Evolutionary conservation across 495 filamentous ascomycete genomes (phyloP), one percentile per base, ranked within the genome.

Genomic region (Penicillium cosmopolitanum): DNA sequence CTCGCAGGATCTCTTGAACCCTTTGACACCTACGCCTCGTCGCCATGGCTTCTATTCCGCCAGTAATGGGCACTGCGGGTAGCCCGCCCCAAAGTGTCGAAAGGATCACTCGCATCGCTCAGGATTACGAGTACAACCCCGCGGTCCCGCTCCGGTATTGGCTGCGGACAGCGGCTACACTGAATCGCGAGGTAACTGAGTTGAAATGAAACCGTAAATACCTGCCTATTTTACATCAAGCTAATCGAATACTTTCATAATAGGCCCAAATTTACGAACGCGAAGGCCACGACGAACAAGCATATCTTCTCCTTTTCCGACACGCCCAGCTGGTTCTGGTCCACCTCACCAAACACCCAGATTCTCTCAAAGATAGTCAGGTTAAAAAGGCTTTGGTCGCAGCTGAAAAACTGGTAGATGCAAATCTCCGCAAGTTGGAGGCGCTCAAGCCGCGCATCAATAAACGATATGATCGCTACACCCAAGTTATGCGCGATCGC

Each of bases 231-330:
- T 7, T 48, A 23, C 23, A 31, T 31, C 13, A 44, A 57, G 34
- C 47, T 59, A 43, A 61, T 51, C 57, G 4, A 62, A 43, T 56
- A 16, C 4, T 50, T n/a, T 64, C 33, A 21, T 23, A 8, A 40
- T 58, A 92, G 87, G 89, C 90, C 2, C 77, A 79, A 11, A 91
- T 92, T 61, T 97, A 97, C 71, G 83, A 93, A 66, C 84, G 78
- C 18, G 96, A 98, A 76, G 87, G 89, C 56, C 90, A 96, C 75
- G 81, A 92, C 50, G 84, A 93, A 57, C 89, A 94, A 67, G 88
- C 94, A 2, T 98, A 95, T 74, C 78, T 97, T 21, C 79, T 97
- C 16, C 82, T 96, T 9, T 88, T 93, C 60, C 86, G 95, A 69
- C 91, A 93, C 73, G 88, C 89, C 11, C 81, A 83, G 50, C 82